Evolutionary conservation across 2,329 filamentous ascomycete genomes (phyloP).

Genomic region (Claviceps maximensis): DNA sequence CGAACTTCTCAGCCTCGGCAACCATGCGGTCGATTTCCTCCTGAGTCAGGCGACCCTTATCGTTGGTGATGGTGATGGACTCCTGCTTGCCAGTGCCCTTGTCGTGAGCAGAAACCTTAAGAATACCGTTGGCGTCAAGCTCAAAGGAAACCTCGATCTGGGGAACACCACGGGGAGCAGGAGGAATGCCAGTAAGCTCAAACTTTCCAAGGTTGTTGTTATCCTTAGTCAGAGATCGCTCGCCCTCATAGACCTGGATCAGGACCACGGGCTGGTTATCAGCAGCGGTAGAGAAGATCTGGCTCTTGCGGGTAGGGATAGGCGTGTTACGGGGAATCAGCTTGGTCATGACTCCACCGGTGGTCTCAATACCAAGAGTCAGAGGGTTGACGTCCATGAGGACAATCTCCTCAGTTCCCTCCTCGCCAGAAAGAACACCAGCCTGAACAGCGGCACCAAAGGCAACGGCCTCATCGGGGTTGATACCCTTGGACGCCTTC

Average conservation of each 20-base stretch:
- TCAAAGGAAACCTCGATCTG: constrained; percentile 98
- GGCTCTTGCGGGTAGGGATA: constrained; percentile 91
- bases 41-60: constrained; percentile 91
- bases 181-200: constrained; percentile 89
- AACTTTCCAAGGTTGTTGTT: constrained; percentile 98
- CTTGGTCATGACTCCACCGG: constrained; percentile 95
- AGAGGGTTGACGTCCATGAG: constrained; percentile 97
- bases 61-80: constrained; percentile 98
- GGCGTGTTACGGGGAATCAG: constrained; percentile 89
- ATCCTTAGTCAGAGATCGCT: constrained; percentile 87
- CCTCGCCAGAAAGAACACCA: constrained; percentile 84
- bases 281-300: constrained; percentile 94
- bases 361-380: constrained; percentile 94
- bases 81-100: constrained; percentile 97
- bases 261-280: constrained; percentile 94
- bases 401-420: constrained; percentile 65
- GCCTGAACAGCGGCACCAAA: constrained; percentile 96
- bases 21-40: constrained; percentile 99
- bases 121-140: constrained; percentile 95
- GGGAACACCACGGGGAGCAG: constrained; percentile 88
- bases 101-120: constrained; percentile 90
- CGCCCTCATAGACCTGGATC: constrained; percentile 92
- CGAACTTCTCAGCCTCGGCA: constrained; percentile 93
- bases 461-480: constrained; percentile 97
- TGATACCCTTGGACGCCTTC: constrained; percentile 98